These are phyloP conservation scores for Aphanomyces cochlioides DNA, from an alignment of 352 stramenopile genomes.

Conservation along the genomic window DNA sequence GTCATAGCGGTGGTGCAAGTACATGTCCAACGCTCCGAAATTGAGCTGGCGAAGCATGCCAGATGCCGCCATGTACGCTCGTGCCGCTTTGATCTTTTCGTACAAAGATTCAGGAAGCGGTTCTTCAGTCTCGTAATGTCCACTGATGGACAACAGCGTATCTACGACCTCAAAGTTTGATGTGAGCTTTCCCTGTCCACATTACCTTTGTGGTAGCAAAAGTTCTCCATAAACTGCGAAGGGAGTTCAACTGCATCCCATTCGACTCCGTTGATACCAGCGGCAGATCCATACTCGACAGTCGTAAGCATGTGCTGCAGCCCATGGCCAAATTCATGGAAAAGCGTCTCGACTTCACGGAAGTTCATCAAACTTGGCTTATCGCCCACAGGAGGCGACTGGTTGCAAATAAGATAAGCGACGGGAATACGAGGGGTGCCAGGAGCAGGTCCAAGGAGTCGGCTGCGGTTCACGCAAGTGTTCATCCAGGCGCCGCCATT, in stretches of 20 bases:
- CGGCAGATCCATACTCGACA: constrained; percentile 92
- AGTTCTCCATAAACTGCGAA: constrained; percentile 99
- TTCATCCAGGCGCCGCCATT: constrained; percentile 98
- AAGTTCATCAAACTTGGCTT: constrained; percentile 98
- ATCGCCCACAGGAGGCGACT: constrained; percentile 88
- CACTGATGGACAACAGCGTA: constrained; percentile 50
- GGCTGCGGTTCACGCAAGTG: constrained; percentile 92
- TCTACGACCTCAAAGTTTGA: neutral
- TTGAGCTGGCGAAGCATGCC: constrained; percentile 94
- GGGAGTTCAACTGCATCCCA: constrained; percentile 98
- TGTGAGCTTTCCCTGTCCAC: neutral
- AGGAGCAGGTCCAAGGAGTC: constrained; percentile 67
- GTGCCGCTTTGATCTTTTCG: constrained; percentile 93
- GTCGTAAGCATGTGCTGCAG: constrained; percentile 99
- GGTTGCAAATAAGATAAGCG: constrained; percentile 98
- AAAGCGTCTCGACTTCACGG: constrained; percentile 95
- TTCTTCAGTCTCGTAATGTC: constrained; percentile 83
- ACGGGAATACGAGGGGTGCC: constrained; percentile 85
- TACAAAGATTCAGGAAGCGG: constrained; percentile 92
- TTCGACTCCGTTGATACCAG: constrained; percentile 96
- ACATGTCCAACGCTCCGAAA: constrained; percentile 90
- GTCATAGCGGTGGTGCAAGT: constrained; percentile 72
- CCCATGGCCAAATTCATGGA: constrained; percentile 96
- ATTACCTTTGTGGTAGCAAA: constrained; percentile 89
- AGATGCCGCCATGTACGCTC: constrained; percentile 95